Evolutionary conservation across 164 flowering plant species (phyloP).

Genomic region (Nymphaea colorata): DNA sequence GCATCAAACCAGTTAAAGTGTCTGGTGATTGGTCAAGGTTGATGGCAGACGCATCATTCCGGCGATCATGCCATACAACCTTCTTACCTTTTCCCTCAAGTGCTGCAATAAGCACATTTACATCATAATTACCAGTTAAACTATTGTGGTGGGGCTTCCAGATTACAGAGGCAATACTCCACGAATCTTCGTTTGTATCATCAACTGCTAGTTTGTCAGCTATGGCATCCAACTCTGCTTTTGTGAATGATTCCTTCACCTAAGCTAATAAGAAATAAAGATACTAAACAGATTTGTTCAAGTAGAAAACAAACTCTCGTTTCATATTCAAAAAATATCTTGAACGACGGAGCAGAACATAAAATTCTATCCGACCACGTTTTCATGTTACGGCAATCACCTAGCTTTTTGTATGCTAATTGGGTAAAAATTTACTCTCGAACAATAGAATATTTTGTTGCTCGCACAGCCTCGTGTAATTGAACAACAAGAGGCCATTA

Average conservation of each 20-base stretch:
- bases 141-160: constrained; percentile 83
- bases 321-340: background rate
- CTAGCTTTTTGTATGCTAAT: background rate
- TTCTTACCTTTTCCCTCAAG: constrained; percentile 64
- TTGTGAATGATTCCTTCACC: constrained; percentile 56
- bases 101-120: constrained; percentile 80
- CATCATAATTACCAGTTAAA: constrained; percentile 81
- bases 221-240: constrained; percentile 45
- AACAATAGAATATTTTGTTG: background rate
- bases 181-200: constrained; percentile 37
- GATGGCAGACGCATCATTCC: constrained; percentile 55
- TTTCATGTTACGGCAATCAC: no score
- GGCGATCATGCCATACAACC: constrained; percentile 83
- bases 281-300: background rate
- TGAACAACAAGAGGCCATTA: no score
- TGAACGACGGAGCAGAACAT: background rate
- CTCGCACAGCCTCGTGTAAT: no score
- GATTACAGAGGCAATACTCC: constrained; percentile 54
- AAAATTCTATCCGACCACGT: background rate
- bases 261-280: constrained; percentile 17
- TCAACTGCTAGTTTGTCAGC: constrained; percentile 42
- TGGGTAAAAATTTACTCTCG: background rate
- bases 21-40: constrained; percentile 37
- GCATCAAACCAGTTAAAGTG: constrained; percentile 62
- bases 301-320: background rate